phyloP scores from a whole-genome alignment of 768 basidiomycete genomes.

The Albatrellus ellisii region DNA sequence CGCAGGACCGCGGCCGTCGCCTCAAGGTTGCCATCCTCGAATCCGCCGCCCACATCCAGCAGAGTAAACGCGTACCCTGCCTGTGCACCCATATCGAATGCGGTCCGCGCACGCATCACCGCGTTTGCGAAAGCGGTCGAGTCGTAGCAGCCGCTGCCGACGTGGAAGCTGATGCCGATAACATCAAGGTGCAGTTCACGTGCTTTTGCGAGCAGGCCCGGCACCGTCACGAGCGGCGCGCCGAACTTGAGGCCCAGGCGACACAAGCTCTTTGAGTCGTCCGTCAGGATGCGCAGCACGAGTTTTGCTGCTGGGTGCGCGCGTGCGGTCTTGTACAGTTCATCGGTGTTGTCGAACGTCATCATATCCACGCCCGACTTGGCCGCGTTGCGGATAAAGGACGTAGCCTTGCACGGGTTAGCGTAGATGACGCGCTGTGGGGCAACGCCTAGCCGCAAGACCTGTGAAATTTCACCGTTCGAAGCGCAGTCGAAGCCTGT shows the following conservation, averaged over 20 bases:
- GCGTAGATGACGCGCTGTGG: constrained; percentile 89
- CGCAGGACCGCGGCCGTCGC: constrained; percentile 58
- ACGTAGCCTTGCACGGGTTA: constrained; percentile 96
- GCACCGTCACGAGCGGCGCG: constrained; percentile 74
- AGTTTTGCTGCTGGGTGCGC: constrained; percentile 73
- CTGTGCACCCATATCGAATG: constrained; percentile 78
- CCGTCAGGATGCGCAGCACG: constrained; percentile 91
- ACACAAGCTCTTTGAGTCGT: constrained; percentile 91
- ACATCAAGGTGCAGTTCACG: constrained; percentile 71
- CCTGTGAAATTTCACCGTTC: constrained; percentile 77
- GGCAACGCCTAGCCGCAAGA: constrained; percentile 60
- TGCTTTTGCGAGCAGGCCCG: constrained; percentile 67
- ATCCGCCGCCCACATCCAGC: constrained; percentile 93
- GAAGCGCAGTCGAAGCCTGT: constrained; percentile 97
- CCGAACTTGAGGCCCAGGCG: constrained; percentile 94
- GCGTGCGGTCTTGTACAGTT: constrained; percentile 84
- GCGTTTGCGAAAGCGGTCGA: constrained; percentile 85
- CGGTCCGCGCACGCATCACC: constrained; percentile 63
- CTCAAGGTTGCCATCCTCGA: constrained; percentile 82
- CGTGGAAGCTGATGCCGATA: constrained; percentile 94
- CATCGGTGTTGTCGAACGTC: constrained; percentile 98
- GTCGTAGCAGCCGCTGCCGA: constrained; percentile 95
- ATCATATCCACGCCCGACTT: constrained; percentile 75
- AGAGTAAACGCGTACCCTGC: constrained; percentile 74
- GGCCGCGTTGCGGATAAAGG: constrained; percentile 81